A percentile compares a stretch with the other conserved stretches of the same genome.
Conservation (phyloP, 805 yeast genomes). For the Candida glaebosa region DNA sequence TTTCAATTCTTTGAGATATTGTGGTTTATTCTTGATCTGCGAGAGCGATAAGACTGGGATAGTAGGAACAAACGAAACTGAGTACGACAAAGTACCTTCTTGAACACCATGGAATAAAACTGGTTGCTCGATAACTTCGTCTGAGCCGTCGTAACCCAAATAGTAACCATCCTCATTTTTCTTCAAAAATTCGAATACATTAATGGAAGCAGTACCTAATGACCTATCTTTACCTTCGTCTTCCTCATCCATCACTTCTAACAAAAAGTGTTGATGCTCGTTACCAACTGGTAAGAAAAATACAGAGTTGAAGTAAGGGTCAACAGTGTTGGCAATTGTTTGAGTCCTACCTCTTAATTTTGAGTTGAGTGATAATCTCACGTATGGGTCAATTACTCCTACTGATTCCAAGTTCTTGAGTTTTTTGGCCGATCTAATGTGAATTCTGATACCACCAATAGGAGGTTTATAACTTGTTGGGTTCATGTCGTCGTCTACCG, state of each 20-base stretch:
- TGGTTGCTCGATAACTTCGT: constrained; percentile 44
- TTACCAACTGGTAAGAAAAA: constrained; percentile 59
- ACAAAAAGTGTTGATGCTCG: constrained; percentile 53
- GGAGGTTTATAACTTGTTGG: constrained; percentile 50
- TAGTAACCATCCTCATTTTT: constrained; percentile 45
- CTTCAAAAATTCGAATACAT: constrained; percentile 47
- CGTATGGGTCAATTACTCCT: constrained; percentile 76
- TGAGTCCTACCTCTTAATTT: constrained; percentile 53
- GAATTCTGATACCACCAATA: constrained; percentile 63
- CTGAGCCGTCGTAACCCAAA: constrained; percentile 49
- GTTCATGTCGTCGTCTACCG: constrained; percentile 46
- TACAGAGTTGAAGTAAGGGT: constrained; percentile 60
- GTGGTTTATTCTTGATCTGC: constrained; percentile 48
- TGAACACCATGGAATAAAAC: constrained; percentile 32
- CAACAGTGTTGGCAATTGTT: constrained; percentile 48
- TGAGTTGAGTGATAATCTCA: constrained; percentile 56
- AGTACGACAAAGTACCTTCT: constrained; percentile 50
- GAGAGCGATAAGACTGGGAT: constrained; percentile 58
- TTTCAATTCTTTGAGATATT: constrained; percentile 36
- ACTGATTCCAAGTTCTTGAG: constrained; percentile 58
- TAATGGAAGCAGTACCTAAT: constrained; percentile 55
- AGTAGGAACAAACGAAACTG: constrained; percentile 63
- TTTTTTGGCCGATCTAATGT: constrained; percentile 50
- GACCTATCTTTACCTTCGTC: constrained; percentile 58
- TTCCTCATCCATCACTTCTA: constrained; percentile 68